Evolutionary conservation across 2,329 filamentous ascomycete species (phyloP), one percentile per base, ranked within the genome.

Genomic region (Pezicula rhizophila): DNA sequence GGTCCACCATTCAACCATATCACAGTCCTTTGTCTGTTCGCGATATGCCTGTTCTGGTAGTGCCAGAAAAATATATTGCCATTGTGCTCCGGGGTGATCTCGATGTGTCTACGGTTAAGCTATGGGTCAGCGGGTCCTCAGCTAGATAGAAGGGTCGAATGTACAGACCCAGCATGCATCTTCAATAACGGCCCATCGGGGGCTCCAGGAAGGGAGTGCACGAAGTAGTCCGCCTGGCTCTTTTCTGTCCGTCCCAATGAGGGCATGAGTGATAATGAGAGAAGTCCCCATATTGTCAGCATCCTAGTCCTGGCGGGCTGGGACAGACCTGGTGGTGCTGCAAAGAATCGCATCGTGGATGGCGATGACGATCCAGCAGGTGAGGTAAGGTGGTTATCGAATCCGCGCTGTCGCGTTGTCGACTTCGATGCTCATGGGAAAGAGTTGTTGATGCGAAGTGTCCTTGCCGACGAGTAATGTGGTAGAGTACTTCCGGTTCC

Each of bases 21-120:
- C 10, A 99, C 87, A 2, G 91, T 96, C 50, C 93, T 82, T 66
- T 93, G 88, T 60, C 79, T 82, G 65, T 97, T 88, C 49, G 90
- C 92, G 58, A 99, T 96, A 67, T 99, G 93, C 58, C 88, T 80
- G 66, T 97, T 97, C 66, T 96, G 83, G 66, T 88, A 96, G 64
- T 96, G 89, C 93, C 93, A 99, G 75, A 99, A 99, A 76, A 97
- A 99, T 15, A 99, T 72, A 68, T 97, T 95, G 59, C 89, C 92
- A 65, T 97, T 89, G 66, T 86, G 80, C 57, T 89, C 84, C 17
- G 86, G 80, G 31, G 84, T 87, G 61, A 99, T 78, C 70, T 97
- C 91, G 67, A 99, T 85, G 72, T 99, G 93, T 47, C 90, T 96
- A 65, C 42, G 60, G 33, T 49, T 28, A 48, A 48, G 33, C 42